Percentiles rank a stretch among this genome's conserved stretches.
phyloP scores from a whole-genome alignment of 345 rosid species.

The Aquilaria sinensis region DNA sequence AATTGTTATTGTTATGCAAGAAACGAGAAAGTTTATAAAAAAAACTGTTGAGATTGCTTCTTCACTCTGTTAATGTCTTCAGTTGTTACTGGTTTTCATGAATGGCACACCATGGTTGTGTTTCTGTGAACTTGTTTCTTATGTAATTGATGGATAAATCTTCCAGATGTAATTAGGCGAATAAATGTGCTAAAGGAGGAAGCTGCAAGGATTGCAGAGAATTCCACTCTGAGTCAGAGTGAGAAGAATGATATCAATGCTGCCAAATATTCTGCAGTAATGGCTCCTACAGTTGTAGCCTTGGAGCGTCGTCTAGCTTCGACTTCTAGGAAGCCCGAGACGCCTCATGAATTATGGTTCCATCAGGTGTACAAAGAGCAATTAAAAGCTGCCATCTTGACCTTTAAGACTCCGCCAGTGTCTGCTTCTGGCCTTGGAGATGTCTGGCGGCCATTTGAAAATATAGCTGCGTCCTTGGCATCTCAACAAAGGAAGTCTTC shows the following conservation, averaged over 20 bases:
- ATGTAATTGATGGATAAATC: conserved; percentile 9
- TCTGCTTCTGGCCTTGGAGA: conserved; percentile 70
- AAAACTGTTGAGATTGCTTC: too few species aligned
- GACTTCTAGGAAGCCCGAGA: conserved; percentile 79
- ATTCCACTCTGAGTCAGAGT: conserved; percentile 74
- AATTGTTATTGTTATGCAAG: too few species aligned
- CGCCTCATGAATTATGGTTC: conserved; percentile 91
- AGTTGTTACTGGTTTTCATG: too few species aligned
- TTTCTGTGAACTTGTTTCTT: conserved; percentile 1
- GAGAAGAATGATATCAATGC: conserved; percentile 87
- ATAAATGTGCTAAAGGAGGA: conserved; percentile 82
- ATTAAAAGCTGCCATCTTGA: conserved; percentile 56
- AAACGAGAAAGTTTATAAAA: too few species aligned
- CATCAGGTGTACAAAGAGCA: conserved; percentile 59
- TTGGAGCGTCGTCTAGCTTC: conserved; percentile 90
- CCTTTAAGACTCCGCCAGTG: conserved; percentile 73
- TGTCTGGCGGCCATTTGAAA: conserved; percentile 83
- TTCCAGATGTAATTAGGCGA: conserved; percentile 83
- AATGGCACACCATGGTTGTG: too few species aligned
- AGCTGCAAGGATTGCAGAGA: conserved; percentile 78
- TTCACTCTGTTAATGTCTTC: too few species aligned
- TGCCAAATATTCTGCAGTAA: conserved; percentile 92
- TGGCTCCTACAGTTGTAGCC: conserved; percentile 88
- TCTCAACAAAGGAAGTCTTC: conserved; percentile 80
- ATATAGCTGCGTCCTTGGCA: conserved; percentile 76